phyloP scores from a whole-genome alignment of 2,329 filamentous ascomycete genomes.

The Trichothecium sympodiale region DNA sequence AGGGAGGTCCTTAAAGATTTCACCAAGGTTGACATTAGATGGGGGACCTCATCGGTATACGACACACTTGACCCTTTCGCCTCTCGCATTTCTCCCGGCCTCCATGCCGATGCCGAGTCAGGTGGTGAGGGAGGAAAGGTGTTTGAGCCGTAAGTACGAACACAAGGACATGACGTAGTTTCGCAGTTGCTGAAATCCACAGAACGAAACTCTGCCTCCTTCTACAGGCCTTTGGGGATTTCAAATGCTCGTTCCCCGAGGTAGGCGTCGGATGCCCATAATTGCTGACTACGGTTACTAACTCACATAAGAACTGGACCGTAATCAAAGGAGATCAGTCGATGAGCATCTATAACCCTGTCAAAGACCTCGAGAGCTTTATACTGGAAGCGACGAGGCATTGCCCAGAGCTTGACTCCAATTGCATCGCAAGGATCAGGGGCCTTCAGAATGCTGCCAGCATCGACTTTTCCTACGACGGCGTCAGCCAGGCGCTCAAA shows the following conservation, averaged over 20 bases:
- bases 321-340: slow-evolving; percentile 5
- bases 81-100: slow-evolving; percentile 65
- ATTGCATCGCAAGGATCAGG: slow-evolving; percentile 38
- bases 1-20: slow-evolving; percentile 46
- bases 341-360: slow-evolving; percentile 53
- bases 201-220: slow-evolving; percentile 45
- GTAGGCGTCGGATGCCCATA: slow-evolving; percentile 8
- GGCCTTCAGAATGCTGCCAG: slow-evolving; percentile 42
- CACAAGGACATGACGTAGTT: no score
- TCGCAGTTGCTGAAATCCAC: slow-evolving; percentile 4
- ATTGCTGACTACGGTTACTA: neutral
- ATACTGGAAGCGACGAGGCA: slow-evolving; percentile 37
- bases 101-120: slow-evolving; percentile 60
- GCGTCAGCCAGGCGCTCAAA: slow-evolving; percentile 52
- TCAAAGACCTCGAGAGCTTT: slow-evolving; percentile 47
- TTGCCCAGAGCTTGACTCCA: slow-evolving; percentile 33
- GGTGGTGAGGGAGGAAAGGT: slow-evolving; percentile 33
- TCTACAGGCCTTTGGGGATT: slow-evolving; percentile 44
- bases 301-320: neutral
- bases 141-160: slow-evolving; percentile 12
- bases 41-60: slow-evolving; percentile 52
- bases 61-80: slow-evolving; percentile 56
- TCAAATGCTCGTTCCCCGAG: slow-evolving; percentile 38
- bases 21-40: slow-evolving; percentile 68
- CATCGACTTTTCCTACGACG: slow-evolving; percentile 69